phyloP scores from a whole-genome alignment of 2,329 filamentous ascomycete genomes.

The Hypomyces perniciosus region DNA sequence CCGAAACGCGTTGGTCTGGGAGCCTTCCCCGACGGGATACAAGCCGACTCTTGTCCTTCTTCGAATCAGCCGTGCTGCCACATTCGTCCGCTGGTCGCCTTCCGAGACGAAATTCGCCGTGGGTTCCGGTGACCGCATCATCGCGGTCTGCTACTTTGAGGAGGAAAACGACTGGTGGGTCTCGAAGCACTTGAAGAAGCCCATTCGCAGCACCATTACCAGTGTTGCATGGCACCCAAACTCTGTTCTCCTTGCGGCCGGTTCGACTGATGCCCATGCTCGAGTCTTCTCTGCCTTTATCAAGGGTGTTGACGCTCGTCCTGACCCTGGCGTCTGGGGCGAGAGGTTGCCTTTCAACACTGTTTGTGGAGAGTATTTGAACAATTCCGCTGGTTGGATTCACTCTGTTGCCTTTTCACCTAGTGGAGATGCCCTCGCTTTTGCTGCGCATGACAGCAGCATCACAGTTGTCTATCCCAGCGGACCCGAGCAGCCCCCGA shows the following conservation, averaged over 20 bases:
- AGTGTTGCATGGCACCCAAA: constrained; percentile 96
- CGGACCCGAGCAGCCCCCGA: constrained; percentile 82
- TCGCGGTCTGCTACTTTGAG: constrained; percentile 97
- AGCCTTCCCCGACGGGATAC: constrained; percentile 85
- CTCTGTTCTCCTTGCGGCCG: constrained; percentile 87
- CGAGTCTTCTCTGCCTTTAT: constrained; percentile 93
- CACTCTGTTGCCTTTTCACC: constrained; percentile 92
- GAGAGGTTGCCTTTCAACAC: constrained; percentile 97
- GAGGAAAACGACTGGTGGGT: constrained; percentile 99
- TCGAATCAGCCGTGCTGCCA: constrained; percentile 93
- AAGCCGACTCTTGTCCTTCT: constrained; percentile 96
- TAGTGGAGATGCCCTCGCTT: constrained; percentile 86
- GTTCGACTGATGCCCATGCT: constrained; percentile 95
- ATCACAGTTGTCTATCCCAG: constrained; percentile 94
- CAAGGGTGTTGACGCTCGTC: constrained; percentile 84
- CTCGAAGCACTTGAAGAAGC: constrained; percentile 98
- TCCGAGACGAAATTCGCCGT: constrained; percentile 97
- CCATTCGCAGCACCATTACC: constrained; percentile 94
- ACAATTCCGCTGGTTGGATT: constrained; percentile 95
- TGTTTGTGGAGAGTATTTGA: constrained; percentile 92
- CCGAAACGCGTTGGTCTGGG: constrained; percentile 97
- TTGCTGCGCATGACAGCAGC: constrained; percentile 91
- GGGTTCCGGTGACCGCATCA: constrained; percentile 89
- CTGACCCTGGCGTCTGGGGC: constrained; percentile 85
- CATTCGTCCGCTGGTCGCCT: constrained; percentile 94